Percentiles rank a stretch among this genome's conserved stretches.
Conservation (phyloP, 129 eudicot species). For the Daucus carota region DNA sequence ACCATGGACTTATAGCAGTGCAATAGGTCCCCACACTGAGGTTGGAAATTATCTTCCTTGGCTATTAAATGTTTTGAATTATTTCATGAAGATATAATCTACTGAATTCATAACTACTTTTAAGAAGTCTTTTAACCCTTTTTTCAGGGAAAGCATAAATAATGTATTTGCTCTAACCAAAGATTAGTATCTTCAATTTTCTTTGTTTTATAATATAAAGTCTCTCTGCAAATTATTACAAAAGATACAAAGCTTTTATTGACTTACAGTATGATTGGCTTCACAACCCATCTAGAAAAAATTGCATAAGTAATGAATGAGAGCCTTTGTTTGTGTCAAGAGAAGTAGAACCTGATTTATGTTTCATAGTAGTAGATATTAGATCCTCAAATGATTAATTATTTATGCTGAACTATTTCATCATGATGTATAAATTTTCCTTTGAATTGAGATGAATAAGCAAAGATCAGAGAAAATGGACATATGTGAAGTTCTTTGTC, state of each 20-base stretch:
- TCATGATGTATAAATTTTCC: neutral
- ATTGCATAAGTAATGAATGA: neutral
- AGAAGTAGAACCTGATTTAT: neutral
- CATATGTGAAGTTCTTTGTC: neutral
- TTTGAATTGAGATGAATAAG: neutral
- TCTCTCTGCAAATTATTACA: neutral
- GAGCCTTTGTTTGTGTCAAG: neutral
- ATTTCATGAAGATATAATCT: neutral
- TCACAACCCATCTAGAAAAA: neutral
- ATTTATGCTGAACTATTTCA: neutral
- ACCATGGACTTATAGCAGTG: slow-evolving; percentile 40
- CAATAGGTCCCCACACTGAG: slow-evolving; percentile 35
- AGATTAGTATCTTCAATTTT: neutral
- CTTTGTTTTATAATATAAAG: neutral
- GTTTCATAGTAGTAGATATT: neutral
- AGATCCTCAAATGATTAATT: neutral
- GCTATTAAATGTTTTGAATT: neutral
- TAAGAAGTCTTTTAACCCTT: neutral
- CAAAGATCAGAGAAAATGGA: neutral
- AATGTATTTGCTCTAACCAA: neutral
- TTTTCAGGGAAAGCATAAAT: neutral
- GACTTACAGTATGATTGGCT: neutral
- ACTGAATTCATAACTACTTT: neutral
- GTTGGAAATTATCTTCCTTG: slow-evolving; percentile 27
- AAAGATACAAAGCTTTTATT: neutral